Base-by-base conservation (phyloP, 495 filamentous ascomycete genomes). In the Aspergillus bridgeri region DNA sequence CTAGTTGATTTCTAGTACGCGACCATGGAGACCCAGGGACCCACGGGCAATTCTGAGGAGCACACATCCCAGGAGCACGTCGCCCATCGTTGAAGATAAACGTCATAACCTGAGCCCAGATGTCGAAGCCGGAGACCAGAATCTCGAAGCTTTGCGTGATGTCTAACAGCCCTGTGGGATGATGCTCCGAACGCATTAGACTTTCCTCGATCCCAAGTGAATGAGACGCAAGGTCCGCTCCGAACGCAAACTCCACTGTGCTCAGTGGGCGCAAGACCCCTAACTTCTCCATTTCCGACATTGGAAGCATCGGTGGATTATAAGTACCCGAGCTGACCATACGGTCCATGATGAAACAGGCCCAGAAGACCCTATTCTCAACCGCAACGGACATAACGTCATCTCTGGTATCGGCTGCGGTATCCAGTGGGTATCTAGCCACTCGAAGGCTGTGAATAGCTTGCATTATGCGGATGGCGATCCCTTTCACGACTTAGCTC, bases 301-400 rank as follows among this genome's bases (percentile, higher is more conserved):
- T 53, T 2, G 65, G 59, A 29, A 65, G 55, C 56, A 62, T 60
- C 2, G 57, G 60, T 3, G 90, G 91, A 58, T 91, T 80, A 60
- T 92, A 89, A 17, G 89, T 92, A 9, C 91, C 91, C 4, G 89
- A 93, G 13, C 89, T 92, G 68, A 89, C 91, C 74, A 96, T 92
- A 0, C 90, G 81, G 65, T 96, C 91, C 88, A 94, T 92, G 44
- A 91, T 68, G 61, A 93, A 94, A 69, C 91, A 94, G 20, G 89
- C 85, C 91, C 91, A 96, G 86, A 94, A 91, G 8, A 89, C 89
- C 52, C 91, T 75, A 18, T 65, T 67, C 18, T 63, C 57, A 21
- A 65, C 57, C 6, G 57, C 60, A 8, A 53, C 21, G 0, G 53
- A 60, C 15, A 65, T 46, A 13, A 55, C 42, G 20, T 65, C 63